Percentiles rank a stretch among this genome's conserved stretches.
Evolutionary conservation across 192 early-diverging fungal genomes (phyloP).

Genomic region (Dispira simplex): DNA sequence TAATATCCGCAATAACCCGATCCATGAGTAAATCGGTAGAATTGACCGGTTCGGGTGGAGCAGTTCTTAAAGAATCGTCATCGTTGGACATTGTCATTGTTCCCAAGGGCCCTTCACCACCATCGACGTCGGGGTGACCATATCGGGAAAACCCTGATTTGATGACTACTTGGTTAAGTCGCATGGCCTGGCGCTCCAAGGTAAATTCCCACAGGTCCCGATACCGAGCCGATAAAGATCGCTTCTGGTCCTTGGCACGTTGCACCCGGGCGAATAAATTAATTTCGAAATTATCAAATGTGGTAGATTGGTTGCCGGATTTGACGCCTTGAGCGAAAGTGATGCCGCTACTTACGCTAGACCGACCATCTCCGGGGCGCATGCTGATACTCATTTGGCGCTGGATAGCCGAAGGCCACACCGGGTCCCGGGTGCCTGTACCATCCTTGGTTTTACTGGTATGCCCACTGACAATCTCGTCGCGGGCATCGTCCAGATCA

Average conservation of each 20-base stretch:
- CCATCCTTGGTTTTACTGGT: background rate
- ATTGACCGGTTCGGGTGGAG: slow-evolving; percentile 30
- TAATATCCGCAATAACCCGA: slow-evolving; percentile 1
- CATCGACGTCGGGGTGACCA: too few relatives aligned
- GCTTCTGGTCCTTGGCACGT: background rate
- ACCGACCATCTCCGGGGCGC: background rate
- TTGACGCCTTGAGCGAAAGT: background rate
- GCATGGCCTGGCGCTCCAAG: slow-evolving; percentile 49
- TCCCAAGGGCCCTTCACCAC: too few relatives aligned
- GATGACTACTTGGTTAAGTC: slow-evolving; percentile 39
- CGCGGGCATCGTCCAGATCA: slow-evolving; percentile 4
- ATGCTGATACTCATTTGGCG: background rate
- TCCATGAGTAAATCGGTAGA: slow-evolving; percentile 14
- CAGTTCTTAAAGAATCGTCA: too few relatives aligned
- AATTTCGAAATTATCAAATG: slow-evolving; percentile 1
- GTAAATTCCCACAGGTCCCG: slow-evolving; percentile 40
- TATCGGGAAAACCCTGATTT: slow-evolving; percentile 17
- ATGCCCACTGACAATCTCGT: background rate
- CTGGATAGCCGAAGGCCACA: background rate
- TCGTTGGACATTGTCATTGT: too few relatives aligned
- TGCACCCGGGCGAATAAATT: background rate
- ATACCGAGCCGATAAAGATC: background rate
- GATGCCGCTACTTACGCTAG: background rate
- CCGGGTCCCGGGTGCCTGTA: background rate
- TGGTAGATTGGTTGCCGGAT: background rate